phyloP scores from a whole-genome alignment of 1,284 basidiomycete species.

The Sporisorium sorghi region DNA sequence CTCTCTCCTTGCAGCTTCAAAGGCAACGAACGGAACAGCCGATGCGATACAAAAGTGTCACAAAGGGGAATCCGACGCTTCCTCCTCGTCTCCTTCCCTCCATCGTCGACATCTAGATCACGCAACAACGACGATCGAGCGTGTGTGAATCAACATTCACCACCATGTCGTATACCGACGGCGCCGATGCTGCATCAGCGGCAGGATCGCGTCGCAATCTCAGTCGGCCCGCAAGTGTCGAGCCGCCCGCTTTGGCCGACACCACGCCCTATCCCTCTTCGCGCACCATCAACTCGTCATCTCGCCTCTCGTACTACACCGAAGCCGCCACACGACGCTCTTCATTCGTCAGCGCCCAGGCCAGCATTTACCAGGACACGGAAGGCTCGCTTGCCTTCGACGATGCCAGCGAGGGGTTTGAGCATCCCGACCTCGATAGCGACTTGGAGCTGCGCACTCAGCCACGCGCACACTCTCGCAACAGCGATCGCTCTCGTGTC shows the following conservation, averaged over 20 bases:
- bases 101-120: background rate
- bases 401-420: slow-evolving; percentile 15
- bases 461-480: slow-evolving; percentile 8
- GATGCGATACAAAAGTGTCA: background rate
- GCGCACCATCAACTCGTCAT: slow-evolving; percentile 31
- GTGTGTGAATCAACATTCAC: no score
- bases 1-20: slow-evolving; percentile 1
- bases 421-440: slow-evolving; percentile 27
- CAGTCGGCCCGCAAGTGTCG: slow-evolving; percentile 10
- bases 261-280: slow-evolving; percentile 13
- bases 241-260: slow-evolving; percentile 8
- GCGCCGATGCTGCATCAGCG: slow-evolving; percentile 8
- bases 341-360: slow-evolving; percentile 35
- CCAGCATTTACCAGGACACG: slow-evolving; percentile 39
- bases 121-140: background rate
- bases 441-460: slow-evolving; percentile 23
- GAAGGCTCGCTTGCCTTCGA: slow-evolving; percentile 27
- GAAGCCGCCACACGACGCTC: slow-evolving; percentile 34
- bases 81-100: background rate
- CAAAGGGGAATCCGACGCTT: background rate
- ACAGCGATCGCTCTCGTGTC: slow-evolving; percentile 19
- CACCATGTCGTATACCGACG: slow-evolving; percentile 14
- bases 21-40: no score
- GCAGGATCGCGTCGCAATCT: background rate
- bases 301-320: slow-evolving; percentile 32